Base-by-base conservation (phyloP, 2,329 filamentous ascomycete species). In the Ceratocystis cubensis region DNA sequence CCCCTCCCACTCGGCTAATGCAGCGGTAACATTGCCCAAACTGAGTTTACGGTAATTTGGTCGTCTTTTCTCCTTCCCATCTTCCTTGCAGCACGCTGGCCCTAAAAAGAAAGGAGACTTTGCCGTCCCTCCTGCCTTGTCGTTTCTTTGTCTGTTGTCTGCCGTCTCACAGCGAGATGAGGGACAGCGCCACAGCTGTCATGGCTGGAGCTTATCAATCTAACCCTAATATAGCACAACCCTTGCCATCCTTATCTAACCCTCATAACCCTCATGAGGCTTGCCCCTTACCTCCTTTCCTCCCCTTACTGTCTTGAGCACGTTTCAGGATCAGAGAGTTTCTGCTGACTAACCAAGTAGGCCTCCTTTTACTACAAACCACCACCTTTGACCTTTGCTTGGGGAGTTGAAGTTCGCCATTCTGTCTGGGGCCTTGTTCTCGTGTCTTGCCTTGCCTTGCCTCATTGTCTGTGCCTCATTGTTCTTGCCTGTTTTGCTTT, bases 281-380 rank as follows among this genome's bases (percentile, higher is more conserved):
- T 33, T 33, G 7, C 33, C 10, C 33, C 30, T 10, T 3, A 22
- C 1, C 61, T 8, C 30, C 5, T 17, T 13, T 17, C 20, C 7
- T 30, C 28, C n/a, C 33, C 41, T n/a, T 37, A 17, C 46, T 57
- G 50, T 61, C 50, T 61, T 65, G 63, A 65, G 63, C 63, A 65
- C 22, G 63, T 65, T 65, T 65, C 41, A 65, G 53, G 15, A 22
- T 20, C 46, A 50, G 8, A 50, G 20, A 25, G 46, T 50, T 22
- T 25, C 22, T 37, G 61, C 61, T 50, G 44, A 63, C 61, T 63
- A 48, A 63, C 48, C 61, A 37, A 10, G 10, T 7, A 8, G 3
- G 33, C 33, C 33, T 13, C 33, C 33, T 37, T 13, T 13, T 13
- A 37, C 33, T 37, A 30, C 28, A 37, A 37, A 37, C 33, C 53